Base-by-base conservation (phyloP, 2,329 filamentous ascomycete species). In the Aspergillus quadrilineatus region DNA sequence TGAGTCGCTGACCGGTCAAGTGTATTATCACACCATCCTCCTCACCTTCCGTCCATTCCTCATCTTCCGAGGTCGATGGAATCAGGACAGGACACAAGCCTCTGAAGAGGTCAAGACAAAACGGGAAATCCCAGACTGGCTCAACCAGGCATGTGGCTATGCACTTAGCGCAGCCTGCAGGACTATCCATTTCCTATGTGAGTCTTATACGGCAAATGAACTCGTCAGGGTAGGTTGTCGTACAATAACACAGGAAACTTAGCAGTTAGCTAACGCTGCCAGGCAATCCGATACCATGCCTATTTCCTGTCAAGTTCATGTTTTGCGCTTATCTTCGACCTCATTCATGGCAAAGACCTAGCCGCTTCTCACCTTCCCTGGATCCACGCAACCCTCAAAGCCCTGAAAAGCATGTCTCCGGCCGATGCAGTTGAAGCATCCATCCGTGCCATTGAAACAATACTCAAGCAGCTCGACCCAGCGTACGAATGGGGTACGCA, bases 241-340 rank as follows among this genome's bases (percentile, higher is more conserved):
- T 26, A 4, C 15, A 17, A 22, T 9, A 22, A 5, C 2, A 43
- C 12, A 28, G 2, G 48, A 12, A 45, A n/a, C 9, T 22, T 22
- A 22, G 22, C 22, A 22, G 22, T 22, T 5, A 15, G 2, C 59
- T 59, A 37, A 62, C 14, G 3, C 26, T 1, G 4, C 1, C 22
- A 79, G 77, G 72, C 77, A 65, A 64, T 78, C 4, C 76, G 75
- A 36, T 79, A 79, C 28, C 75, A 79, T 28, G 74, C 69, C 4
- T 79, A 76, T 47, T 79, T 79, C 48, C 64, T 79, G 8, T 70
- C 74, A 34, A 77, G 75, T 30, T 74, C 75, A 10, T 69, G 68
- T 9, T 77, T 77, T 48, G 72, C 72, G 3, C 56, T 79, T 3
- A 72, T 76, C 7, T 77, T 77, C 45, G 75, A 79, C 48, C 67